These are phyloP conservation scores for Amanita rubescens DNA, from an alignment of 768 basidiomycete genomes.

Conservation along the genomic window DNA sequence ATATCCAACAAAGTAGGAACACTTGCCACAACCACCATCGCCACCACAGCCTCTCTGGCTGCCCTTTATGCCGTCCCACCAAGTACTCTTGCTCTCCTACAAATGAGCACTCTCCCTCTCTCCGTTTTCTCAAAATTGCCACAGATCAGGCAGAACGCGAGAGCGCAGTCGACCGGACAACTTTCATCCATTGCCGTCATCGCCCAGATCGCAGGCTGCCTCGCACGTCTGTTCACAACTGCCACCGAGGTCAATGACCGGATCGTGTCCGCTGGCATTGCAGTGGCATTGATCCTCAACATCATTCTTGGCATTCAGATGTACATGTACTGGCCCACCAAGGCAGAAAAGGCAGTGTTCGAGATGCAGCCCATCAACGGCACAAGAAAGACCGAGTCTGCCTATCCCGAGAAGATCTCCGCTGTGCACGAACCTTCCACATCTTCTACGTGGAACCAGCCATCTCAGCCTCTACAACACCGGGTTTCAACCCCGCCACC, in stretches of 20 bases:
- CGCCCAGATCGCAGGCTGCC: slow-evolving; percentile 81
- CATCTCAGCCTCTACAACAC: slow-evolving; percentile 26
- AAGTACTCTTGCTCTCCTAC: slow-evolving; percentile 56
- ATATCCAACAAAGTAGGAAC: slow-evolving; percentile 12
- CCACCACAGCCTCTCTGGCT: slow-evolving; percentile 22
- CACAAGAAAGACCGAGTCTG: slow-evolving; percentile 14
- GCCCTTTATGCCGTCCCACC: slow-evolving; percentile 42
- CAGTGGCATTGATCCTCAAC: slow-evolving; percentile 77
- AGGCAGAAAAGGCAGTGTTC: slow-evolving; percentile 23
- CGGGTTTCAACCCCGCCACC: slow-evolving; percentile 39
- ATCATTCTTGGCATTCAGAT: slow-evolving; percentile 78
- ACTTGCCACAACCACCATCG: slow-evolving; percentile 23
- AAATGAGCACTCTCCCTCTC: slow-evolving; percentile 83
- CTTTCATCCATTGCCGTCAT: slow-evolving; percentile 90
- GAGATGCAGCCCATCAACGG: not conserved
- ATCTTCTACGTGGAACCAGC: slow-evolving; percentile 13
- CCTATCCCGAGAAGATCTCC: slow-evolving; percentile 3
- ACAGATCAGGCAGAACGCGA: slow-evolving; percentile 81
- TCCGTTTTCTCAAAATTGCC: slow-evolving; percentile 91
- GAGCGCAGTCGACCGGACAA: slow-evolving; percentile 78
- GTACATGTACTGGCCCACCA: slow-evolving; percentile 79
- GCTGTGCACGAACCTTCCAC: slow-evolving; percentile 12
- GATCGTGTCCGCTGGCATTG: slow-evolving; percentile 79
- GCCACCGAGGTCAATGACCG: slow-evolving; percentile 80
- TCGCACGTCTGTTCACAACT: slow-evolving; percentile 91